phyloP scores from a whole-genome alignment of 371 early-diverging fungal genomes.

The Circinella minor region DNA sequence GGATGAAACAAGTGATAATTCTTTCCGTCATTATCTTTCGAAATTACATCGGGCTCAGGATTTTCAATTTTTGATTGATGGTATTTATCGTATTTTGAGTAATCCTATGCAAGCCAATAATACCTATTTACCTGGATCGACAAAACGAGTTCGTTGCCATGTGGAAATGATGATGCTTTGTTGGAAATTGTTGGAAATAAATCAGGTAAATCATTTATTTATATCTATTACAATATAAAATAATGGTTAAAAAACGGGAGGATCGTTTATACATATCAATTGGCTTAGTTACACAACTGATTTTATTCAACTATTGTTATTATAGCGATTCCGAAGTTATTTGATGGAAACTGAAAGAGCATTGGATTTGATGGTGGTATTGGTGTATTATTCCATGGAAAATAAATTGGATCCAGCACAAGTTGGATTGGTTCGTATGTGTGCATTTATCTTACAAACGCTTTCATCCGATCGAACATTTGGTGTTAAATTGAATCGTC shows the following conservation, averaged over 20 bases:
- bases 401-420: constrained; percentile 69
- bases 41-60: constrained; percentile 82
- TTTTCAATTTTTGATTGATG: constrained; percentile 75
- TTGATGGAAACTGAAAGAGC: constrained; percentile 74
- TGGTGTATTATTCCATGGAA: constrained; percentile 70
- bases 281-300: too few relatives aligned
- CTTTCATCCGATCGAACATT: constrained; percentile 81
- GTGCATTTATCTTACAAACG: constrained; percentile 82
- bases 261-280: too few relatives aligned
- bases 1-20: constrained; percentile 55
- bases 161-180: constrained; percentile 82
- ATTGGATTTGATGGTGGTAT: constrained; percentile 63
- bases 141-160: constrained; percentile 70
- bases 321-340: constrained; percentile 68
- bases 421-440: constrained; percentile 79
- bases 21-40: constrained; percentile 75
- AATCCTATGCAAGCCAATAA: constrained; percentile 78
- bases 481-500: constrained; percentile 75
- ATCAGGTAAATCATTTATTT: constrained; percentile 54
- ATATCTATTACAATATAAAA: too few relatives aligned
- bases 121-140: constrained; percentile 81
- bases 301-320: background rate
- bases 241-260: too few relatives aligned
- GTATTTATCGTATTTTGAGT: constrained; percentile 75
- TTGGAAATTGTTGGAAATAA: constrained; percentile 82